Percentiles rank a stretch among this genome's conserved stretches.
Conservation (phyloP, 75 land plant genomes). For the Chamaecyparis obtusa region DNA sequence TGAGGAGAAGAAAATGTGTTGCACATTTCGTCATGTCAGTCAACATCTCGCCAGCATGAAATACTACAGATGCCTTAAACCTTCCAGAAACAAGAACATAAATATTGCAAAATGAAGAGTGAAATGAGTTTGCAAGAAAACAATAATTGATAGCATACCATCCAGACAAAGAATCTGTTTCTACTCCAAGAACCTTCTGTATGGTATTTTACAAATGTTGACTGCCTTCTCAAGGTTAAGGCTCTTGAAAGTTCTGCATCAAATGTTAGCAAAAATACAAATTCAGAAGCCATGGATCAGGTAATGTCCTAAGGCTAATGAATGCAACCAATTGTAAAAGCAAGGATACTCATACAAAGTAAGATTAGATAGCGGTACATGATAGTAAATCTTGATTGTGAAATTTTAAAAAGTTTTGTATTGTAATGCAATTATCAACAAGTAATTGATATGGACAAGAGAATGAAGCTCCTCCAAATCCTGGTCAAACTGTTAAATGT, state of each 20-base stretch:
- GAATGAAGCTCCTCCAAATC: neutral
- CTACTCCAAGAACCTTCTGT: slow-evolving; percentile 55
- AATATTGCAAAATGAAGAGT: neutral
- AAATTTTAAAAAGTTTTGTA: neutral
- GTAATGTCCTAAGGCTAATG: neutral
- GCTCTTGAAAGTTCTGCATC: slow-evolving; percentile 57
- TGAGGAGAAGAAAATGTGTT: neutral
- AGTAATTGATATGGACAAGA: neutral
- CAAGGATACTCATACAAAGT: neutral
- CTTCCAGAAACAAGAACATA: neutral
- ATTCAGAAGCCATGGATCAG: neutral
- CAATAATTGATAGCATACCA: slow-evolving; percentile 37
- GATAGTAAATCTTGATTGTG: neutral
- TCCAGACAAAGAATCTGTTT: slow-evolving; percentile 67
- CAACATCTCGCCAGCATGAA: neutral
- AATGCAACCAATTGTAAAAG: neutral
- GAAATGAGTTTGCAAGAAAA: neutral
- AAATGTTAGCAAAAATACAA: neutral
- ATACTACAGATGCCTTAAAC: neutral
- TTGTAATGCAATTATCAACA: neutral
- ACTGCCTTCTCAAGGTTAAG: slow-evolving; percentile 59
- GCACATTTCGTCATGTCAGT: neutral
- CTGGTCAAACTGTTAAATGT: neutral
- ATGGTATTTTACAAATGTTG: slow-evolving; percentile 69
- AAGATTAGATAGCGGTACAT: neutral